Percentiles rank a stretch among this genome's conserved stretches.
phyloP scores from a whole-genome alignment of 2,329 filamentous ascomycete genomes.

The Apiospora rasikravindrae region DNA sequence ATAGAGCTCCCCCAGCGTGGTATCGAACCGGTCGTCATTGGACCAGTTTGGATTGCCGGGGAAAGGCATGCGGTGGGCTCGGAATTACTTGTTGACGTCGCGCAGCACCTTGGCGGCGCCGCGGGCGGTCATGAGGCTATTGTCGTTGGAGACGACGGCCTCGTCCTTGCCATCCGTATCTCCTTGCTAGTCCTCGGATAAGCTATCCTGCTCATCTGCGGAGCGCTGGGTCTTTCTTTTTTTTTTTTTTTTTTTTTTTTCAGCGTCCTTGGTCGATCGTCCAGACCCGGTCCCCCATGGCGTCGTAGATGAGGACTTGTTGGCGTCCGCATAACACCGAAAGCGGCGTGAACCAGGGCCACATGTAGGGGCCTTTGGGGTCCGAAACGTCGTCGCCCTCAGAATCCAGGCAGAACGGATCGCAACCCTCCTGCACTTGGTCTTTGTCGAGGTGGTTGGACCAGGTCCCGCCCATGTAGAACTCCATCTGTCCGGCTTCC shows the following conservation, averaged over 20 bases:
- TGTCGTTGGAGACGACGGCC: background rate
- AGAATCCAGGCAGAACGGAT: background rate
- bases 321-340: background rate
- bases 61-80: background rate
- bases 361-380: background rate
- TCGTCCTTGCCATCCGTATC: background rate
- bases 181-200: background rate
- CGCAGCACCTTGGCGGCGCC: background rate
- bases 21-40: background rate
- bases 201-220: background rate
- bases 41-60: background rate
- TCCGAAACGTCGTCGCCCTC: background rate
- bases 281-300: background rate
- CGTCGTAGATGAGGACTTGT: background rate
- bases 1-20: background rate
- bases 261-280: background rate
- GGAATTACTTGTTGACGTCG: background rate
- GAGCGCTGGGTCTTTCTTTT: background rate
- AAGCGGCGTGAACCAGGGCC: constrained; percentile 1
- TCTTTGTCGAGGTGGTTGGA: background rate
- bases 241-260: background rate
- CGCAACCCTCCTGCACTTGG: background rate
- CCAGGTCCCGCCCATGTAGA: background rate
- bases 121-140: background rate
- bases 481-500: background rate